Evolutionary conservation across 345 rosid genomes (phyloP).

Genomic region (Camelina neglecta): DNA sequence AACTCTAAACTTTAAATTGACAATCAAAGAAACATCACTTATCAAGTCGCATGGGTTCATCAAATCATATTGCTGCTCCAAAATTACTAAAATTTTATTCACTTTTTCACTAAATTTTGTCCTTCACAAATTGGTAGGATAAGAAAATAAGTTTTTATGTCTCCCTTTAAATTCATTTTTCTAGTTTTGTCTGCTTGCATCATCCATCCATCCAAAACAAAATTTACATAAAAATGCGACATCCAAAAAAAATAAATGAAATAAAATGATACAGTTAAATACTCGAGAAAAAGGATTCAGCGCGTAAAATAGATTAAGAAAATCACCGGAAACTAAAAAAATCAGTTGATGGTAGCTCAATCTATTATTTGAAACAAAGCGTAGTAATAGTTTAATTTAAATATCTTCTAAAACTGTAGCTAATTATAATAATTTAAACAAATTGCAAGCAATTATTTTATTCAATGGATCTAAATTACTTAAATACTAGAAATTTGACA

Average conservation of each 20-base stretch:
- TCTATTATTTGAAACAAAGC: background rate
- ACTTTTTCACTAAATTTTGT: constrained; percentile 24
- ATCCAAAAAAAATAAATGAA: background rate
- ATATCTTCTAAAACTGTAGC: background rate
- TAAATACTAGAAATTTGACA: background rate
- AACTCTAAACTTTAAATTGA: constrained; percentile 25
- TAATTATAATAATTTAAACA: background rate
- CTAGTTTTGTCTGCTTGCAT: constrained; percentile 31
- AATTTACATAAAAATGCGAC: background rate
- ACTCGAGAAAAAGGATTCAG: background rate
- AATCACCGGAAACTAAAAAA: background rate
- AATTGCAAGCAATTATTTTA: background rate
- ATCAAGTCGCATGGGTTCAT: constrained; percentile 26
- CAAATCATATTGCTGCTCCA: constrained; percentile 26
- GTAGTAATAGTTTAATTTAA: background rate
- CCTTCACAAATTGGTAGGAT: constrained; percentile 22
- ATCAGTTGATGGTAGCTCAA: background rate
- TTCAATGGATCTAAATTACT: background rate
- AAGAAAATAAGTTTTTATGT: constrained; percentile 13
- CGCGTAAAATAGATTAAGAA: background rate
- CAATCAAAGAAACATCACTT: constrained; percentile 19
- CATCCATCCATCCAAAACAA: background rate
- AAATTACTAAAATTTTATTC: background rate
- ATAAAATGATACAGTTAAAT: background rate
- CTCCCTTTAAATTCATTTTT: background rate